Base-by-base conservation (phyloP, 768 basidiomycete species). In the Scleroderma citrinum region DNA sequence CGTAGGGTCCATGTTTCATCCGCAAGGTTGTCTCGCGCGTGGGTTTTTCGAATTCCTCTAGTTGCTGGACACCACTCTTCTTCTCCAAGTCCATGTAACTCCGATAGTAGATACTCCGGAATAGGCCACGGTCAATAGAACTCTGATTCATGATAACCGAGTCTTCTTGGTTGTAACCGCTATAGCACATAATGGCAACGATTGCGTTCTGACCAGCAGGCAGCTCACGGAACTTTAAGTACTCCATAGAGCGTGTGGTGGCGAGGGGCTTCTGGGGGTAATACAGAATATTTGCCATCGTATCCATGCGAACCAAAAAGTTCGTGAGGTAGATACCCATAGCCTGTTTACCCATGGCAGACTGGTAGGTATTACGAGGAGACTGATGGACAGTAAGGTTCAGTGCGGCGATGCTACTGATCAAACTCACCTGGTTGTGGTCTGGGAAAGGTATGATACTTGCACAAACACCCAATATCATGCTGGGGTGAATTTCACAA, bases 141-240 rank as follows among this genome's bases (percentile, higher is more conserved):
- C 89, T 92, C 70, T 99, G 96, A 66, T 98, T 98, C 95, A 99
- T 97, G 71, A 99, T 98, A 70, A 99, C 96, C 54, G 96, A 99
- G 78, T 99, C 96, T 80, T 98, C 96, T 71, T 99, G 96, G 67
- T 99, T 99, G 72, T 99, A 99, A 42, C 95, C 95, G 59, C 93
- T 97, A 71, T 99, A 99, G 63, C 94, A 97, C 48, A 98, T 74
- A 61, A 99, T 98, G 12, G 95, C 95, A 50, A 99, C 95, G 54
- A 97, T 91, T 42, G 95, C 95, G 62, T 99, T 99, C 70, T 98
- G 95, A n/a, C 93, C 95, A 16, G 95, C 95, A 46, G 95, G 95
- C 23, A 99, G 80, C 64, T 99, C 96, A 57, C 94, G 83, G 83
- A 99, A 99, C 65, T 93, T 92, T 52, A 99, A 81, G 61, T 97